These are phyloP conservation scores for Coemansia sp. DNA, from an alignment of 192 early-diverging fungal genomes.

Conservation along the genomic window DNA sequence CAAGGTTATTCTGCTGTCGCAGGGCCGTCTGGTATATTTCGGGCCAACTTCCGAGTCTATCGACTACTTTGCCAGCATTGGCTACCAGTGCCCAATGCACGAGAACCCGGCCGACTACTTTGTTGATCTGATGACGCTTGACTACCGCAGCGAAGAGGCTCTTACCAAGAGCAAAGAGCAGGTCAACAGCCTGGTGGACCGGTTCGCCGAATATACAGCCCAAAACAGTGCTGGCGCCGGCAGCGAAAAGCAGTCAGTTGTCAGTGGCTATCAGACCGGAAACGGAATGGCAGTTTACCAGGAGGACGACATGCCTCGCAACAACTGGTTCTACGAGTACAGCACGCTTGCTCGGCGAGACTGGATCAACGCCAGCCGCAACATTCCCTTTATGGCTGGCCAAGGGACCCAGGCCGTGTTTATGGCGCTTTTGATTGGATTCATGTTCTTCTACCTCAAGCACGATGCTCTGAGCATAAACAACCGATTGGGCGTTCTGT, in stretches of 20 bases:
- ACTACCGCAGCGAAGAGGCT: constrained; percentile 53
- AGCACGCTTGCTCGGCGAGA: constrained; percentile 53
- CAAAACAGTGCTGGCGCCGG: neutral
- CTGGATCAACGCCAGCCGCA: constrained; percentile 51
- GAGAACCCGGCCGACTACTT: constrained; percentile 77
- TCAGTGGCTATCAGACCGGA: neutral
- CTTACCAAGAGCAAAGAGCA: constrained; percentile 41
- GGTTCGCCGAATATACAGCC: constrained; percentile 25
- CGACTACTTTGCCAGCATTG: constrained; percentile 55
- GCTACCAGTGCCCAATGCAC: constrained; percentile 64
- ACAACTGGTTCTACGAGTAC: constrained; percentile 59
- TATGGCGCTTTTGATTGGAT: constrained; percentile 58
- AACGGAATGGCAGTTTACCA: constrained; percentile 10
- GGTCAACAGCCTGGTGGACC: constrained; percentile 41
- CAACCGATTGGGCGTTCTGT: constrained; percentile 54
- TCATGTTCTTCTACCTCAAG: constrained; percentile 59
- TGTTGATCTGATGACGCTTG: constrained; percentile 63
- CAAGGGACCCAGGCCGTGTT: constrained; percentile 41
- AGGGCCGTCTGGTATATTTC: constrained; percentile 64
- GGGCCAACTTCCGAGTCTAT: constrained; percentile 53
- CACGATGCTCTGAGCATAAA: constrained; percentile 39
- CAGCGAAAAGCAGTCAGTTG: constrained; percentile 10
- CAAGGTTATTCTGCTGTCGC: constrained; percentile 71
- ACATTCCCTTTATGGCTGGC: constrained; percentile 38
- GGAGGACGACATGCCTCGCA: constrained; percentile 36